Evolutionary conservation across 1,284 basidiomycete genomes (phyloP), one percentile per base, ranked within the genome.

Genomic region (Schizopora paradoxa): DNA sequence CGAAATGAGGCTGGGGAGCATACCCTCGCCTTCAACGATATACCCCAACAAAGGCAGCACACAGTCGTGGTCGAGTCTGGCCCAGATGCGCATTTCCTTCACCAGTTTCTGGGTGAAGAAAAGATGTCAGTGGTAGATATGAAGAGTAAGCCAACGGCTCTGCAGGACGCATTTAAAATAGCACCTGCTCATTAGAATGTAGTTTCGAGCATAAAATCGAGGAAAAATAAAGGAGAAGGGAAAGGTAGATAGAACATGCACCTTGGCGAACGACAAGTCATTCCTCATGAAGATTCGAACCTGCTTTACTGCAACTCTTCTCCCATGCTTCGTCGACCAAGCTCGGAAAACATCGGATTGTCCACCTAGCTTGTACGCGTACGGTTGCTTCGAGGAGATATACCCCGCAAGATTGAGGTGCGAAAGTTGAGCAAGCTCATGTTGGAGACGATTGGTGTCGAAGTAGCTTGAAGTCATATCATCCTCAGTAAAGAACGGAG

Each of bases 61-160:
- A 35, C 37, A 35, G 7, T 25, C 32, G 14, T 44, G 42, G 28
- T 35, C 22, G 7, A 44, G 25, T 23, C 25, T 25, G 13, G 42
- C 22, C 42, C 42, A 44, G 18, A 44, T 44, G 13, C 27, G 21
- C 33, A 44, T 16, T 22, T 44, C 42, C 7, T 29, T 44, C 28
- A 29, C 34, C 13, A 44, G 21, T 8, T 25, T 35, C 42, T 44
- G 32, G 14, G 27, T 8, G 6, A 23, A 19, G 16, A 21, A 39
- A 8, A 10, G 14, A 6, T n/a, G n/a, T n/a, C n/a, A n/a, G n/a
- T n/a, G n/a, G n/a, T n/a, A n/a, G n/a, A n/a, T n/a, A n/a, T n/a
- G n/a, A n/a, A n/a, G n/a, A n/a, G n/a, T n/a, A n/a, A n/a, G n/a
- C n/a, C n/a, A n/a, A n/a, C n/a, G 6, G 11, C 4, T 23, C 37